Evolutionary conservation across 2,329 filamentous ascomycete species (phyloP), one percentile per base, ranked within the genome.

Genomic region (Aureobasidium zeae): DNA sequence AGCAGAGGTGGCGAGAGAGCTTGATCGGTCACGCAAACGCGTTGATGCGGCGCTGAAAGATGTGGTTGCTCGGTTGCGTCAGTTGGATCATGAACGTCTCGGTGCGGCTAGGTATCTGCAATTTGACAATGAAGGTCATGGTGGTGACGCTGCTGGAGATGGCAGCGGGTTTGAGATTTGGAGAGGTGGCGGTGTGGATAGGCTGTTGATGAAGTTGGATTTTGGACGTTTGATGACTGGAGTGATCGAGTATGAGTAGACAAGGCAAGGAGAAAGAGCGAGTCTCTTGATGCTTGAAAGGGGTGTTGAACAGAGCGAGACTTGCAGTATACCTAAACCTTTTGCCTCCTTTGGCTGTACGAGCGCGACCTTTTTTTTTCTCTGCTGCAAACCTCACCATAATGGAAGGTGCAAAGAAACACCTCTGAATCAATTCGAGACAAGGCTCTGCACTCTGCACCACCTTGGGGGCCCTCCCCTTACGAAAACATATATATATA

Each of bases 201-300:
- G 84, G 47, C 63, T 95, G 57, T 63, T 95, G 58, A 94, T 94
- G 86, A 94, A 94, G 68, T 67, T 95, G 54, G 87, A 94, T 52
- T 77, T 74, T 60, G 62, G 63, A n/a, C 51, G 57, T 19, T n/a
- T n/a, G n/a, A 47, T 57, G 43, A 56, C 47, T 8, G 54, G 51
- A 11, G 58, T 58, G 4, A 57, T 60, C 10, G 59, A 59, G 16
- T 43, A 42, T 42, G n/a, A n/a, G n/a, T 25, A 7, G 24, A 25
- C 12, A 12, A 25, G 7, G 12, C 24, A 12, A 12, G 24, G 24
- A 25, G 12, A 25, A 25, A n/a, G n/a, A n/a, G n/a, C n/a, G n/a
- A n/a, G n/a, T n/a, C n/a, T n/a, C n/a, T n/a, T n/a, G n/a, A n/a
- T n/a, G n/a, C n/a, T n/a, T n/a, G n/a, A n/a, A n/a, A n/a, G n/a